These are phyloP conservation scores for Nakataea oryzae DNA, from an alignment of 2,329 filamentous ascomycete genomes.

Conservation along the genomic window DNA sequence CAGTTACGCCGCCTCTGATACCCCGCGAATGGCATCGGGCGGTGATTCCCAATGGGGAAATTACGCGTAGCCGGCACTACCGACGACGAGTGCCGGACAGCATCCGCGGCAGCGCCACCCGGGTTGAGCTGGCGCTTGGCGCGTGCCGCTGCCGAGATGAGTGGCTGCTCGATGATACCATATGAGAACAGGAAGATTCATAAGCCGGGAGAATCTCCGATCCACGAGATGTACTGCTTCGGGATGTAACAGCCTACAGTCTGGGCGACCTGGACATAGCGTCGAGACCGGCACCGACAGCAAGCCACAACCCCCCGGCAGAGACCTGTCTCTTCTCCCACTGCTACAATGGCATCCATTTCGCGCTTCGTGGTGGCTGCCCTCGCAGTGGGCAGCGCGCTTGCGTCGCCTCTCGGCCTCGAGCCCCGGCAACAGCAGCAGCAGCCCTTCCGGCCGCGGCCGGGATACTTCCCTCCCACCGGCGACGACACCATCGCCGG, in stretches of 20 bases:
- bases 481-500: constrained; percentile 13
- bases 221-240: background rate
- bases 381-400: background rate
- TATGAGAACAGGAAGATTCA: background rate
- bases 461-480: constrained; percentile 11
- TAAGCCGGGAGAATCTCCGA: background rate
- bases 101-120: background rate
- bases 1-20: too few relatives aligned
- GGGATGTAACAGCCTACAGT: background rate
- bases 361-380: background rate
- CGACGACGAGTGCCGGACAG: background rate
- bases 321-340: background rate
- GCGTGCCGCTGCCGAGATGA: background rate
- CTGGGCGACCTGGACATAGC: background rate
- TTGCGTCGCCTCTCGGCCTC: background rate
- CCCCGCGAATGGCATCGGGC: background rate
- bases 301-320: background rate
- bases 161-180: background rate
- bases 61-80: background rate
- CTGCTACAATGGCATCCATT: background rate
- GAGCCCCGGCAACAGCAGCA: background rate
- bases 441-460: constrained; percentile 8
- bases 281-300: background rate
- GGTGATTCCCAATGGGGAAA: background rate
- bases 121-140: background rate